phyloP scores from a whole-genome alignment of 2,329 filamentous ascomycete species.

The Zymoseptoria crescenta region DNA sequence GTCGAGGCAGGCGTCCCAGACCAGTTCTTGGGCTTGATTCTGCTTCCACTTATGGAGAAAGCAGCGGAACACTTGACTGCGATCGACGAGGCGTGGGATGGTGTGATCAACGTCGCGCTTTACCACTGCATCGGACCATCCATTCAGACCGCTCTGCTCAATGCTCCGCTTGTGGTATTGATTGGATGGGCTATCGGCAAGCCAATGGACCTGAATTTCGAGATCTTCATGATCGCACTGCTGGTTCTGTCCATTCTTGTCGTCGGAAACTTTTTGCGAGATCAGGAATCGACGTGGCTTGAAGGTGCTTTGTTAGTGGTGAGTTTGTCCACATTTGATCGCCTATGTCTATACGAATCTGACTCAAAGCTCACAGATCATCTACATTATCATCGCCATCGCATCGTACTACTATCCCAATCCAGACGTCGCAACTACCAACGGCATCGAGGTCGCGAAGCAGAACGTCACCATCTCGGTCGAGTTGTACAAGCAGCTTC shows the following conservation, averaged over 20 bases:
- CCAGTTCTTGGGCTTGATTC: constrained; percentile 60
- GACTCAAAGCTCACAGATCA: constrained; percentile 32
- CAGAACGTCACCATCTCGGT: constrained; percentile 13
- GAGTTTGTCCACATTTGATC: not conserved
- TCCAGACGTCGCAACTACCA: constrained; percentile 28
- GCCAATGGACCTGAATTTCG: constrained; percentile 72
- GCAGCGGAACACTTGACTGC: constrained; percentile 76
- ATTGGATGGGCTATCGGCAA: constrained; percentile 67
- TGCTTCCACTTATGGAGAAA: constrained; percentile 76
- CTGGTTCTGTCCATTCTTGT: constrained; percentile 70
- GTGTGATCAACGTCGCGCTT: constrained; percentile 68
- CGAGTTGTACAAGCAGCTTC: constrained; percentile 14
- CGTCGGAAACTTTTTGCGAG: constrained; percentile 66
- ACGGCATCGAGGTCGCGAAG: constrained; percentile 7
- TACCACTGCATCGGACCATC: constrained; percentile 79
- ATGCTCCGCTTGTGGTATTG: constrained; percentile 73
- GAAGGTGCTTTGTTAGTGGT: constrained; percentile 39
- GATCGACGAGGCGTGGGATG: constrained; percentile 74
- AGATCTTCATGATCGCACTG: constrained; percentile 78
- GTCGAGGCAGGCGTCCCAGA: constrained; percentile 43
- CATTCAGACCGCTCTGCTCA: constrained; percentile 82
- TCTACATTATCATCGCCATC: constrained; percentile 57
- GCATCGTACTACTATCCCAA: constrained; percentile 55
- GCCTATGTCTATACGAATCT: not conserved
- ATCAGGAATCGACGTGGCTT: constrained; percentile 83